These are phyloP conservation scores for Psilocybe subaeruginosa DNA, from an alignment of 768 basidiomycete genomes.

Conservation along the genomic window DNA sequence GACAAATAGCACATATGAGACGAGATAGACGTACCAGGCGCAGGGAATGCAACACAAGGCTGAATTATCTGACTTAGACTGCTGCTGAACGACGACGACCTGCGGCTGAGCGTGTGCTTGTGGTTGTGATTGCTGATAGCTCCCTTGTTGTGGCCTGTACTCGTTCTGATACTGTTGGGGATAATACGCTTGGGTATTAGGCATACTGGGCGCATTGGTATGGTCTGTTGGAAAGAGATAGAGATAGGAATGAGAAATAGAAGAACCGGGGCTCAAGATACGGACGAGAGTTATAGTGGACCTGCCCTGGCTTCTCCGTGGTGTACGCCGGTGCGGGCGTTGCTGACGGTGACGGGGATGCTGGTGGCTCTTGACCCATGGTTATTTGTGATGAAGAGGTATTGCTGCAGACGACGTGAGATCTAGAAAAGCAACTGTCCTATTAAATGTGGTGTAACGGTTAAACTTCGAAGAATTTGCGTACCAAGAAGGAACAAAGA, in stretches of 20 bases:
- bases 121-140: conserved; percentile 6
- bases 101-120: conserved; percentile 19
- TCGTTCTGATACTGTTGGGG: conserved; percentile 2
- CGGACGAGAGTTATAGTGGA: conserved; percentile 17
- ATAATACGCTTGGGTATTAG: conserved; percentile 7
- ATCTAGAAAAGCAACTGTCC: not conserved
- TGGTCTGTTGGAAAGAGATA: not conserved
- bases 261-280: not conserved
- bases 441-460: not conserved
- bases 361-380: not conserved
- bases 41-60: conserved; percentile 12
- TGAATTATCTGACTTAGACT: conserved; percentile 4
- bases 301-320: conserved; percentile 18
- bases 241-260: too few species aligned
- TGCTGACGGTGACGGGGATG: not conserved
- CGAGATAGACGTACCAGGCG: conserved; percentile 18
- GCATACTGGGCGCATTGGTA: conserved; percentile 2
- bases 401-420: not conserved
- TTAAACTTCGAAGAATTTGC: not conserved
- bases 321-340: not conserved
- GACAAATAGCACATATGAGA: not conserved
- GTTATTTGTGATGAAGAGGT: not conserved
- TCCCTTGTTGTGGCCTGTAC: not conserved
- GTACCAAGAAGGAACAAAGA: not conserved
- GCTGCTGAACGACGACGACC: conserved; percentile 19